Base-by-base conservation (phyloP, 1,139 yeast species). In the Debaryomyces sp. region DNA sequence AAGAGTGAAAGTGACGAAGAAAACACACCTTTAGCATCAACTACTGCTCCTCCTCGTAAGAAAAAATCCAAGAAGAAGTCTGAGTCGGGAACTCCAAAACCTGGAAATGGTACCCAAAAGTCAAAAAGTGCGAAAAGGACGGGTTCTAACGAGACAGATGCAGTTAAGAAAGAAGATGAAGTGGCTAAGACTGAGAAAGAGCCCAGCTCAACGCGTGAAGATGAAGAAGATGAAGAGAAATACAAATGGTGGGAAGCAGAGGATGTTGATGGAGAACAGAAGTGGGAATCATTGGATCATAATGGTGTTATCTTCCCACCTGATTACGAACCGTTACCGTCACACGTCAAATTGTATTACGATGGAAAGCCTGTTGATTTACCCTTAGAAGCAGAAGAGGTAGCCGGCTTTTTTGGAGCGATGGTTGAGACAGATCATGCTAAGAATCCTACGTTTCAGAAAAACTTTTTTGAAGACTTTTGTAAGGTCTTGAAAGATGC, bases 281-380 rank as follows among this genome's bases (percentile, higher is more conserved):
- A 90, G 64, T 94, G 98, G 99, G 85, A 82, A 37, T 79, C 92
- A 1, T 72, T 94, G 47, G 90, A 83, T 53, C 98, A 94, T 64
- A 85, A 81, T 58, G 99, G 98, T 58, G 97, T 94, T 9, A 70
- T 92, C 43, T 92, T 94, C 60, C 98, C 99, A 2, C 97, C 98
- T 0, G 87, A 83, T 8, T 92, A 94, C 67, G 91, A 87, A 61
- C 92, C 95, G 9, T 70, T 94, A 38, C 98, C 98, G 0, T 73
- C 82, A n/a, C 80, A 82, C 58, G 88, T 91, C 42, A 89, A 87
- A 61, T 63, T 94, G 50, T 77, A 81, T 53, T 92, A 92, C 61
- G 86, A 87, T 55, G 90, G 89, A 1, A 77, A 80, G 54, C 87
- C 94, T 0, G 90, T 92, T 1, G 73, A 71, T 24, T 73, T 92